phyloP scores from a whole-genome alignment of 768 basidiomycete species.

The Psilocybe cyanescens region DNA sequence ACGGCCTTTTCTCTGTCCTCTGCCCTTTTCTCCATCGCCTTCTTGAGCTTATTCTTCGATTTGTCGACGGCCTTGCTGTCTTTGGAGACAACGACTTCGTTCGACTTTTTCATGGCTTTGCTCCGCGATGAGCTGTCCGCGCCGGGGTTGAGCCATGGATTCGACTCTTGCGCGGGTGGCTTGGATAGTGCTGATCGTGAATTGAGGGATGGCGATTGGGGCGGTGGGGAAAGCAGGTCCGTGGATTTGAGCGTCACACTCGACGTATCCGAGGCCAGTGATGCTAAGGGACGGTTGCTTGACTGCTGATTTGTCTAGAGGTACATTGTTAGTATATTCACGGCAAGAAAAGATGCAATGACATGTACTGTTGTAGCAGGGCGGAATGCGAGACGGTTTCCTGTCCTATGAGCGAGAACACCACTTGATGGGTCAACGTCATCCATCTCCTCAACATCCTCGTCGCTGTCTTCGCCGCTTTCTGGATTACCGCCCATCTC shows the following conservation, averaged over 20 bases:
- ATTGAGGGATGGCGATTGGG: conserved; percentile 26
- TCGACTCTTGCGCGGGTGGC: conserved; percentile 37
- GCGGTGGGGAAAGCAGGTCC: conserved; percentile 46
- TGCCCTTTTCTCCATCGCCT: conserved; percentile 56
- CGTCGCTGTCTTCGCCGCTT: conserved; percentile 22
- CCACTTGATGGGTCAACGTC: conserved; percentile 33
- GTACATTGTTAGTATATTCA: not conserved
- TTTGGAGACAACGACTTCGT: conserved; percentile 74
- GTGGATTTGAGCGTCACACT: conserved; percentile 72
- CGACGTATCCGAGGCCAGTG: conserved; percentile 58
- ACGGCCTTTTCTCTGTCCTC: conserved; percentile 61
- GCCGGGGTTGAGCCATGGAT: conserved; percentile 79
- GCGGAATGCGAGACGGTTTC: conserved; percentile 67
- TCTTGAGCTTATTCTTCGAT: conserved; percentile 76
- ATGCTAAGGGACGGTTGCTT: conserved; percentile 26
- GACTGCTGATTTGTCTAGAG: conserved; percentile 22
- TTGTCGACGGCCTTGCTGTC: conserved; percentile 63
- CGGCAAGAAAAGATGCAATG: not conserved
- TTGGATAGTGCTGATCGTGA: conserved; percentile 17
- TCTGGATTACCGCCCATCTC: conserved; percentile 56
- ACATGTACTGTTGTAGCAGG: conserved; percentile 50
- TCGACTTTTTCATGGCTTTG: conserved; percentile 69
- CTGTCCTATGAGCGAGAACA: conserved; percentile 56
- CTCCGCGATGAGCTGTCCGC: conserved; percentile 26
- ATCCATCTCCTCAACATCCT: conserved; percentile 25